These are phyloP conservation scores for Aspergillus sp. DNA, from an alignment of 2,329 filamentous ascomycete genomes.

Conservation along the genomic window DNA sequence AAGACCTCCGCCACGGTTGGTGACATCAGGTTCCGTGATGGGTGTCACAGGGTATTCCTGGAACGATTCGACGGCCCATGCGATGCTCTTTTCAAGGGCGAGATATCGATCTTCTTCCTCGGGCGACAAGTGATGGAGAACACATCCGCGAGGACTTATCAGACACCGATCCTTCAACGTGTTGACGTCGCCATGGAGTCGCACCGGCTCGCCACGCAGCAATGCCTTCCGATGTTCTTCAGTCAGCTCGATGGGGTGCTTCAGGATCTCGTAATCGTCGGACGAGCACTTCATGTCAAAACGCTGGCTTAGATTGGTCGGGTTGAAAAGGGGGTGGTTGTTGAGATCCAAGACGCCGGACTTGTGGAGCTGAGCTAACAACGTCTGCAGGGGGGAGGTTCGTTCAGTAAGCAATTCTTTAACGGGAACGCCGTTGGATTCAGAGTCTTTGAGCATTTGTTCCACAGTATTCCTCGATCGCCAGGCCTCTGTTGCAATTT, in stretches of 20 bases:
- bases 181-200: conserved; percentile 29
- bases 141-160: conserved; percentile 41
- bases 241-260: conserved; percentile 34
- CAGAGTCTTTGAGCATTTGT: conserved; percentile 34
- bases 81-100: conserved; percentile 37
- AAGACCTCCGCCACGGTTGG: conserved; percentile 40
- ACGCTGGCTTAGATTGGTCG: conserved; percentile 36
- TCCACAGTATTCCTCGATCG: conserved; percentile 35
- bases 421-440: conserved; percentile 26
- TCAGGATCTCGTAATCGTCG: conserved; percentile 36
- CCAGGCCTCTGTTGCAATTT: conserved; percentile 27
- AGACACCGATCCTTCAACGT: conserved; percentile 39
- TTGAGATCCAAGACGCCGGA: conserved; percentile 32
- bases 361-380: conserved; percentile 36
- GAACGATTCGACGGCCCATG: conserved; percentile 25
- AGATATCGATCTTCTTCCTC: conserved; percentile 45
- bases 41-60: conserved; percentile 34
- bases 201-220: conserved; percentile 38
- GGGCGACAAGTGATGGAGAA: conserved; percentile 39
- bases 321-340: conserved; percentile 37
- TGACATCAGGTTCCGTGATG: conserved; percentile 36
- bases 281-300: conserved; percentile 38
- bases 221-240: conserved; percentile 39
- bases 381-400: conserved; percentile 31
- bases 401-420: conserved; percentile 39